These are phyloP conservation scores for Exobasidium cylindrosporum DNA, from an alignment of 1,284 basidiomycete genomes.

Conservation along the genomic window DNA sequence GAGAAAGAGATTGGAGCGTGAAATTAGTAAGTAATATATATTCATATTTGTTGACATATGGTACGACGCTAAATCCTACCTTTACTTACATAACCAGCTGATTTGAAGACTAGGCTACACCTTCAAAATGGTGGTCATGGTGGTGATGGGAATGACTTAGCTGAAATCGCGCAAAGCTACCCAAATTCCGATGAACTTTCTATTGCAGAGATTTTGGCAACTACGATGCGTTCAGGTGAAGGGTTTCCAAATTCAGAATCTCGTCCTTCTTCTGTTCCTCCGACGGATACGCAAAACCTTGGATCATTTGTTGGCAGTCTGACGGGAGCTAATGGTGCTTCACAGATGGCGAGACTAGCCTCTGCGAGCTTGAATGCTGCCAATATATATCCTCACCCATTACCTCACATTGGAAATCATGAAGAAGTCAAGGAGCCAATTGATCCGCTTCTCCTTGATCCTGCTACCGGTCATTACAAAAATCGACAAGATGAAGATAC, in stretches of 20 bases:
- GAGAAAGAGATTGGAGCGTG: not conserved
- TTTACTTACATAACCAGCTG: not conserved
- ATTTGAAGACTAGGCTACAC: not conserved
- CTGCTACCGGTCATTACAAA: not conserved
- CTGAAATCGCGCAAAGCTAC: not conserved
- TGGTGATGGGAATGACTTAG: not conserved
- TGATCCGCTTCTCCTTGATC: constrained; percentile 3
- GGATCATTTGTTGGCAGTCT: constrained; percentile 1
- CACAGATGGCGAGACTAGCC: not conserved
- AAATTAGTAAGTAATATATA: constrained; percentile 5
- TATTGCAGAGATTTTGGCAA: constrained; percentile 41
- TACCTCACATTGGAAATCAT: not conserved
- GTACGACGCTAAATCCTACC: not conserved
- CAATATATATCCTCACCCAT: constrained; percentile 4
- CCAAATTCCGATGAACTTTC: constrained; percentile 36
- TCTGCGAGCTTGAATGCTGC: not conserved
- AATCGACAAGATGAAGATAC: not conserved
- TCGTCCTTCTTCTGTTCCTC: not conserved
- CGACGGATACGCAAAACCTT: not conserved
- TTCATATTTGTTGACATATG: no score
- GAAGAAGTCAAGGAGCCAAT: not conserved
- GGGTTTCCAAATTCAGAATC: constrained; percentile 12
- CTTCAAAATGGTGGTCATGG: not conserved
- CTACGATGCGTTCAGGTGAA: constrained; percentile 44
- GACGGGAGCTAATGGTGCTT: constrained; percentile 4